phyloP scores from a whole-genome alignment of 495 filamentous ascomycete species.

The Hamigera avellanea region DNA sequence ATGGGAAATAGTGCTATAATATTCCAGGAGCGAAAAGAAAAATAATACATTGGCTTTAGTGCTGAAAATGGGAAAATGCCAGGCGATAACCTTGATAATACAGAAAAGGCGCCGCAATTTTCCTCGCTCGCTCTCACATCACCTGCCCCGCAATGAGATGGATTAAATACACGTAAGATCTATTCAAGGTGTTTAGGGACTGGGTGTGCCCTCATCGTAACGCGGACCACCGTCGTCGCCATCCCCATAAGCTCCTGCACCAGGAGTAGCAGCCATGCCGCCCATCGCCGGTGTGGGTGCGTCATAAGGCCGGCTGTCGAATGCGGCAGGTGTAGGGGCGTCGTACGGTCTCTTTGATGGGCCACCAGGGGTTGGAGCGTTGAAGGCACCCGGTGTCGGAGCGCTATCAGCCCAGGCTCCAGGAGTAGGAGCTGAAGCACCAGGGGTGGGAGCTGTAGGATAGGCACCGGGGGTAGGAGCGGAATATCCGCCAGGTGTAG shows the following conservation, averaged over 20 bases:
- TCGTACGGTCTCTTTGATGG: constrained; percentile 35
- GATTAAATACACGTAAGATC: too few relatives aligned
- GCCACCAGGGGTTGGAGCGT: constrained; percentile 45
- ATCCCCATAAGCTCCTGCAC: constrained; percentile 44
- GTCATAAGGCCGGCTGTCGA: constrained; percentile 45
- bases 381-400: constrained; percentile 52
- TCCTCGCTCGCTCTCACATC: too few relatives aligned
- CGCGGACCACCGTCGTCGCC: constrained; percentile 45
- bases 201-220: constrained; percentile 44
- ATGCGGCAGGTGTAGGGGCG: constrained; percentile 49
- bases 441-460: constrained; percentile 57
- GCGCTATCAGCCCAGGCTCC: constrained; percentile 53
- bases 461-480: constrained; percentile 40
- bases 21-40: too few relatives aligned
- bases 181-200: constrained; percentile 21
- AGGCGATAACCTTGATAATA: too few relatives aligned
- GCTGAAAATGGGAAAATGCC: too few relatives aligned
- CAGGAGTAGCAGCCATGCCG: constrained; percentile 60
- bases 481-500: constrained; percentile 60
- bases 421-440: constrained; percentile 69
- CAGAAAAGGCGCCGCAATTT: too few relatives aligned
- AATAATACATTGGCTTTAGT: too few relatives aligned
- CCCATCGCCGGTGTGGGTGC: constrained; percentile 74
- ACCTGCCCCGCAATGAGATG: too few relatives aligned
- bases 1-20: too few relatives aligned